Evolutionary conservation across 2,329 filamentous ascomycete species (phyloP), one percentile per base, ranked within the genome.

Genomic region (Dothiorella sarmentorum): DNA sequence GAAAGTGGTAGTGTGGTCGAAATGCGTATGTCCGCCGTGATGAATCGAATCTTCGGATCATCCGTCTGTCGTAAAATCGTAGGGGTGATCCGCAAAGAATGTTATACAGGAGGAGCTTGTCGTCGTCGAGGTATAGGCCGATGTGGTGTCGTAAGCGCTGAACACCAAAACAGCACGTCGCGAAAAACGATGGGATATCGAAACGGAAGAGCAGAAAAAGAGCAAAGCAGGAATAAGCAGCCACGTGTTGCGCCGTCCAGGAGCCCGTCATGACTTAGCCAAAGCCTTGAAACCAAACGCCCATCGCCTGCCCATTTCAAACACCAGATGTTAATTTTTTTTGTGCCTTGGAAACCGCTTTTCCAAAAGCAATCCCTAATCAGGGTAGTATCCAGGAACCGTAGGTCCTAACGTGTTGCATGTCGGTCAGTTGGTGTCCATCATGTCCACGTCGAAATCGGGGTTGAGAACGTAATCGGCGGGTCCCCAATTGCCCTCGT

Each of bases 401-500:
- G 22, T 22, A 10, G 10, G 29, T 29, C 20, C 56, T 27, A 33
- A 22, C n/a, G 27, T 26, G 43, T 40, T 42, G 53, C 45, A 26
- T 29, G 40, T 47, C 11, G 31, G 24, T 69, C 60, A 74, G 64
- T 69, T 71, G 62, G 68, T 69, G 69, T 87, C 85, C 72, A 85
- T 82, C 82, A 86, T 86, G 70, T 87, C 84, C 44, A 82, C 79
- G 69, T 75, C 72, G 42, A 74, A 66, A 7, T 82, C 79, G 65
- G 80, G 78, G 22, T 75, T 76, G 57, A 85, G 76, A 18, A 85
- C 77, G 62, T 86, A 82, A 63, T 86, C 86, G 22, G 82, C 82
- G 29, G 93, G 93, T 3, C 94, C 94, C 89, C 92, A 99, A 71
- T 90, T 94, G 62, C 94, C 94, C 76, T 99, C 94, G 66, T 89